Evolutionary conservation across 495 filamentous ascomycete genomes (phyloP).

Genomic region (Daldinia grandis): DNA sequence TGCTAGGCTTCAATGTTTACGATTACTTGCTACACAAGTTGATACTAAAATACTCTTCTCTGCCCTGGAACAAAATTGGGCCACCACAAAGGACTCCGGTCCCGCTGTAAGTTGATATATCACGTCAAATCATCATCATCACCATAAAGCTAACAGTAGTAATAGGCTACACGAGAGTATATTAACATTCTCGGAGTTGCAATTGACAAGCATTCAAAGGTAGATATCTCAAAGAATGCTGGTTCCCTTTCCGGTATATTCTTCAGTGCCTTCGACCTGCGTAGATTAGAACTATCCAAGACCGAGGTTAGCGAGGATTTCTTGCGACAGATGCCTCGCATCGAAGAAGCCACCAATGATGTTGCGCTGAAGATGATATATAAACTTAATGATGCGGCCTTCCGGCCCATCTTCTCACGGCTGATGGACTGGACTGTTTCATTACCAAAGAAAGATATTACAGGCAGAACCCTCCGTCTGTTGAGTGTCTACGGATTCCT

Average conservation of each 20-base stretch:
- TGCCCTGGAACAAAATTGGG: slow-evolving; percentile 75
- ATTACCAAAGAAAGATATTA: slow-evolving; percentile 67
- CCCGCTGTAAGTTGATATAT: slow-evolving; percentile 59
- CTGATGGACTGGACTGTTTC: slow-evolving; percentile 76
- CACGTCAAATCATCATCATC: not conserved
- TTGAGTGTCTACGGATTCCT: slow-evolving; percentile 82
- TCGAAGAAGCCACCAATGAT: slow-evolving; percentile 72
- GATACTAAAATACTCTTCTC: slow-evolving; percentile 71
- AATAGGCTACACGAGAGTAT: slow-evolving; percentile 70
- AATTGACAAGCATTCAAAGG: slow-evolving; percentile 80
- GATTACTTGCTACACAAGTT: slow-evolving; percentile 74
- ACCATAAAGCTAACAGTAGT: slow-evolving; percentile 39
- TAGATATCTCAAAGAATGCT: slow-evolving; percentile 73
- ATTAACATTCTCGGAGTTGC: slow-evolving; percentile 70
- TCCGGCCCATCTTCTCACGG: slow-evolving; percentile 88
- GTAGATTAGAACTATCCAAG: slow-evolving; percentile 58
- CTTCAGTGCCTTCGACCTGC: slow-evolving; percentile 75
- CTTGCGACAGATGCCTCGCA: slow-evolving; percentile 59
- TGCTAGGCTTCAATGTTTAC: slow-evolving; percentile 72
- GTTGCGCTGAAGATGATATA: slow-evolving; percentile 87
- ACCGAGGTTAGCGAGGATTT: slow-evolving; percentile 51
- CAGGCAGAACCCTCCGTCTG: slow-evolving; percentile 63
- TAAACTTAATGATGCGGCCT: slow-evolving; percentile 95
- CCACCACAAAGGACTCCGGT: slow-evolving; percentile 65
- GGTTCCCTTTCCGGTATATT: slow-evolving; percentile 72